A percentile compares a stretch with the other conserved stretches of the same genome.
Evolutionary conservation across 768 basidiomycete species (phyloP).

Genomic region (Myochromella boudieri): DNA sequence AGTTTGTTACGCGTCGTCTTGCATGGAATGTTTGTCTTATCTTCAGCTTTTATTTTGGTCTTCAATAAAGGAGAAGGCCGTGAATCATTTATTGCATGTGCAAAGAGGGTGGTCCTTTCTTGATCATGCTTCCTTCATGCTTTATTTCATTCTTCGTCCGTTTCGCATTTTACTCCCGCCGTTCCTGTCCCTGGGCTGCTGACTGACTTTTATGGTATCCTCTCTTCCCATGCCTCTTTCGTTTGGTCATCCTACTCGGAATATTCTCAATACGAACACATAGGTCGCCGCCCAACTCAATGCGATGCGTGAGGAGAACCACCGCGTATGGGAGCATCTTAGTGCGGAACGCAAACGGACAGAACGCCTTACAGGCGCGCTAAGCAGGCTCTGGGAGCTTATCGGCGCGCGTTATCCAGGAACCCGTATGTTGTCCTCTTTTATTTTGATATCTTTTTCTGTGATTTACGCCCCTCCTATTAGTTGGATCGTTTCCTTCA

Average conservation of each 20-base stretch:
- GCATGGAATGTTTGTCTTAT: no score
- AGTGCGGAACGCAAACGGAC: slow-evolving; percentile 56
- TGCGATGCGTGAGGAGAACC: slow-evolving; percentile 73
- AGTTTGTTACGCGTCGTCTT: slow-evolving; percentile 4
- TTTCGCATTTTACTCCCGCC: no score
- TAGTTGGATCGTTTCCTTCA: slow-evolving; percentile 46
- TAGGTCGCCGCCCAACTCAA: slow-evolving; percentile 62
- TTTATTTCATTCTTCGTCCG: no score
- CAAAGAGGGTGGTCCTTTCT: no score
- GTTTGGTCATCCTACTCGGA: no score
- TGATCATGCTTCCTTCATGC: no score
- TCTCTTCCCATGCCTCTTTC: slow-evolving; percentile 11
- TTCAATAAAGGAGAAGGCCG: no score
- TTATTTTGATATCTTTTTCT: neutral
- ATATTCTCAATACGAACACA: no score
- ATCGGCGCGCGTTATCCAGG: slow-evolving; percentile 58
- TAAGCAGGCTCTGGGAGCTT: slow-evolving; percentile 63
- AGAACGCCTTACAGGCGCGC: slow-evolving; percentile 57
- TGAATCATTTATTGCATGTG: no score
- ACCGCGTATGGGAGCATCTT: slow-evolving; percentile 58
- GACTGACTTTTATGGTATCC: slow-evolving; percentile 3
- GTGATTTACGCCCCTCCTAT: neutral
- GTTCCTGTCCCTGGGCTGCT: slow-evolving; percentile 1
- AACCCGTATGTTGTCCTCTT: slow-evolving; percentile 38
- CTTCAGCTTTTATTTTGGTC: neutral